Base-by-base conservation (phyloP, 139 green algal genomes). In the Haematococcus lacustris region DNA sequence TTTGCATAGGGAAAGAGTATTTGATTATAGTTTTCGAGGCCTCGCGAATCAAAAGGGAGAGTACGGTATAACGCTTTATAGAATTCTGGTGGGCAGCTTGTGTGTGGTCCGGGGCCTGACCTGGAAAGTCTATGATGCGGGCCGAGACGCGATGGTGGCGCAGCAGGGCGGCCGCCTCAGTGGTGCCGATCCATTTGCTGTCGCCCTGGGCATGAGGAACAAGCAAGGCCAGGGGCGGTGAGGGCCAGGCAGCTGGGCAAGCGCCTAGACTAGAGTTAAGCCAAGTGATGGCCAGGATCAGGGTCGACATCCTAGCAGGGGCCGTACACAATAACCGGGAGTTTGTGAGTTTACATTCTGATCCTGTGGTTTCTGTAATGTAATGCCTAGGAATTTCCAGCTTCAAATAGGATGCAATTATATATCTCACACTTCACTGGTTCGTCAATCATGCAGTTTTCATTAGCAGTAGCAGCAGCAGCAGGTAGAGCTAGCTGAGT, bases 111-210 rank as follows among this genome's bases (percentile, higher is more conserved):
- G 50, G 50, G 21, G 23, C 21, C 23, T 41, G 59, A 77, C 77
- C 77, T 30, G 75, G 33, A 62, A 97, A 97, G 74, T 97, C 88
- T 2, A 95, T 78, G 9, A 97, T 84, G 13, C 82, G 77, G 25
- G 89, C 86, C 1, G 66, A 43, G 50, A 92, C 35, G 0, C 91
- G 86, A 73, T 94, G 95, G 71, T 70, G 83, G 3, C 87, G 76
- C 59, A 97, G 73, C 70, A 97, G 69, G 7, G 92, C 76, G 3
- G 85, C 87, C 0, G 77, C 85, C 69, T 97, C 92, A 13, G 90
- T 92, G 21, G 88, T 90, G 21, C 91, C 91, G 2, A 96, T 90
- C 90, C 90, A 95, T 74, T 88, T 91, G 43, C 40, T 73, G 66
- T 62, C 82, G 59, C 84, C 77, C 72, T 90, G 85, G 39, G 88